These are phyloP conservation scores for Boletus subcaerulescens DNA, from an alignment of 768 basidiomycete genomes.

Conservation along the genomic window DNA sequence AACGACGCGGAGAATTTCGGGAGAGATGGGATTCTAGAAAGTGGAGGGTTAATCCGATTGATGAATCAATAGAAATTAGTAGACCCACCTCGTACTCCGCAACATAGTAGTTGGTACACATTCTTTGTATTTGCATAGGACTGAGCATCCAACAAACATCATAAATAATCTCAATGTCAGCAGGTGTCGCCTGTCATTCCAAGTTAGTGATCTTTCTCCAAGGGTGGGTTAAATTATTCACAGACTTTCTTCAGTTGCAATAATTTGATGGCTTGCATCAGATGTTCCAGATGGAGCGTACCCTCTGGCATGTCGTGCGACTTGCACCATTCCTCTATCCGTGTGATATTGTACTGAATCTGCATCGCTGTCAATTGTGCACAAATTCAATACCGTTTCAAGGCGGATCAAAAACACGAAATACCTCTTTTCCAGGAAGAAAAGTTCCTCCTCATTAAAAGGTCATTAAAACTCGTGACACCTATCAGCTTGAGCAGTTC, in stretches of 20 bases:
- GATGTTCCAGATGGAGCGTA: conserved; percentile 92
- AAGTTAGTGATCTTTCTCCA: conserved; percentile 7
- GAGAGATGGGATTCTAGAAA: conserved; percentile 87
- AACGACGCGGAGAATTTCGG: conserved; percentile 95
- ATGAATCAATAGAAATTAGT: not conserved
- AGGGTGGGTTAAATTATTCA: not conserved
- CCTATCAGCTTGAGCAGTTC: conserved; percentile 95
- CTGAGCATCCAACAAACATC: conserved; percentile 99
- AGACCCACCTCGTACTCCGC: conserved; percentile 91
- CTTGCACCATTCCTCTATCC: conserved; percentile 99
- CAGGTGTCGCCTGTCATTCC: conserved; percentile 69
- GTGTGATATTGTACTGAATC: conserved; percentile 99
- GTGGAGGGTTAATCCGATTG: not conserved
- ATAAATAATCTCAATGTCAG: conserved; percentile 98
- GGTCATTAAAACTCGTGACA: conserved; percentile 96
- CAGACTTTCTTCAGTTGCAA: conserved; percentile 94
- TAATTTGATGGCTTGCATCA: conserved; percentile 99
- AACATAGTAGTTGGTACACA: conserved; percentile 98
- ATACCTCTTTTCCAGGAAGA: conserved; percentile 98
- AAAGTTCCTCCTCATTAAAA: conserved; percentile 98
- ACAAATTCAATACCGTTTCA: not conserved
- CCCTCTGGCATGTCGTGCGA: conserved; percentile 99
- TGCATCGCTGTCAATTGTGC: conserved; percentile 78
- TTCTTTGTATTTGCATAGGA: conserved; percentile 98
- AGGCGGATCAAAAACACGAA: conserved; percentile 19